Conservation (phyloP, 306 rosid species). For the Medicago lupulina region DNA sequence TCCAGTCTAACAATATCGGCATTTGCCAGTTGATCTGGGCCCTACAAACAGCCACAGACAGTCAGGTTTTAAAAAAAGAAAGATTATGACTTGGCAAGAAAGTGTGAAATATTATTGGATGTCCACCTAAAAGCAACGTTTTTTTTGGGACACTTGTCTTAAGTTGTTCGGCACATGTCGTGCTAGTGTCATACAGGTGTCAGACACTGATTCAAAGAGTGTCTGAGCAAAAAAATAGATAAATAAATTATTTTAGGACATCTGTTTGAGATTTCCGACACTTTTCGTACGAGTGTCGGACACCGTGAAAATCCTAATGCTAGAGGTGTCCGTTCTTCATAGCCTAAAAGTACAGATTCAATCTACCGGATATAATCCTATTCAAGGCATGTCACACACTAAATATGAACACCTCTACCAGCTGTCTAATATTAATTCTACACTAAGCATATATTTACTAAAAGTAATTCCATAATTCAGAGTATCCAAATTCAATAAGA, state of each 20-base stretch:
- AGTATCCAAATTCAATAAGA: slow-evolving; percentile 15
- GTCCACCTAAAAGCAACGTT: not conserved
- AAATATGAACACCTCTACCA: not conserved
- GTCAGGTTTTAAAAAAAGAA: not conserved
- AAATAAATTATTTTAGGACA: no score
- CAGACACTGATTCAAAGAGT: no score
- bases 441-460: not conserved
- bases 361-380: not conserved
- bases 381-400: not conserved
- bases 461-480: not conserved
- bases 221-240: no score
- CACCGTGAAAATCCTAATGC: no score
- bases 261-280: no score
- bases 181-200: no score
- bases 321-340: no score
- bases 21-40: no score
- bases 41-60: no score
- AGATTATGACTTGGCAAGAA: not conserved
- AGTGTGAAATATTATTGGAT: not conserved
- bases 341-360: not conserved
- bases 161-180: no score
- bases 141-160: not conserved
- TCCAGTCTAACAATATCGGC: no score
- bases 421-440: not conserved
- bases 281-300: no score